These are phyloP conservation scores for Tillandsia leiboldiana DNA, from an alignment of 176 grass and related monocot species.

Conservation along the genomic window DNA sequence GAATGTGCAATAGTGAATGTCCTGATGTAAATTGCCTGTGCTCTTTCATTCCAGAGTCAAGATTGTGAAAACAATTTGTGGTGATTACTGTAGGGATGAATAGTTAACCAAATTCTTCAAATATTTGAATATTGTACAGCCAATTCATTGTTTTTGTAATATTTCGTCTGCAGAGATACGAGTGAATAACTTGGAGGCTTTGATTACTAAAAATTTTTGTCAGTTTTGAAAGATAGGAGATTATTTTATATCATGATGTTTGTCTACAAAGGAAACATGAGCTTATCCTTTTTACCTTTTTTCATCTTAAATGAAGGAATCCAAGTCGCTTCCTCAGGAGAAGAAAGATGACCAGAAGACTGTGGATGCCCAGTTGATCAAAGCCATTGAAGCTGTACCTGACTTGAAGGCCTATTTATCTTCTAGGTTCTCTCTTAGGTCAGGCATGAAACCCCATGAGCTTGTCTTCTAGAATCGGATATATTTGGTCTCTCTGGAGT, in stretches of 20 bases:
- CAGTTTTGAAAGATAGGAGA: too few relatives aligned
- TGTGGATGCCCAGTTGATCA: slow-evolving; percentile 48
- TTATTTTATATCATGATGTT: too few relatives aligned
- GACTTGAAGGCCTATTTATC: slow-evolving; percentile 71
- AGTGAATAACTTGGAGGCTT: background rate
- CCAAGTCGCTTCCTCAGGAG: slow-evolving; percentile 41
- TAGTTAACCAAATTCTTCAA: too few relatives aligned
- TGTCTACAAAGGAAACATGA: background rate
- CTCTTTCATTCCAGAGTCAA: too few relatives aligned
- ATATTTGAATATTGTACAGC: too few relatives aligned
- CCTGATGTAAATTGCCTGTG: too few relatives aligned
- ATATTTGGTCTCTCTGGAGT: background rate
- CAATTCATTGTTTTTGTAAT: too few relatives aligned
- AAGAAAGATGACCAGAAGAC: slow-evolving; percentile 90
- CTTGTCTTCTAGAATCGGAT: slow-evolving; percentile 55
- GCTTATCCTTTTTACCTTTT: background rate
- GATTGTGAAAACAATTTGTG: too few relatives aligned
- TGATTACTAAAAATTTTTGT: background rate
- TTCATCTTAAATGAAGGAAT: slow-evolving; percentile 23
- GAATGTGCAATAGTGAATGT: too few relatives aligned
- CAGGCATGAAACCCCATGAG: slow-evolving; percentile 79
- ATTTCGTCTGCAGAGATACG: too few relatives aligned
- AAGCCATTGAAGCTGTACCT: slow-evolving; percentile 58
- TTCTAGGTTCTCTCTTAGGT: slow-evolving; percentile 66
- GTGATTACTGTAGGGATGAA: too few relatives aligned